Evolutionary conservation across 805 yeast species (phyloP).

Genomic region (Wilhelminamyces savonicus): DNA sequence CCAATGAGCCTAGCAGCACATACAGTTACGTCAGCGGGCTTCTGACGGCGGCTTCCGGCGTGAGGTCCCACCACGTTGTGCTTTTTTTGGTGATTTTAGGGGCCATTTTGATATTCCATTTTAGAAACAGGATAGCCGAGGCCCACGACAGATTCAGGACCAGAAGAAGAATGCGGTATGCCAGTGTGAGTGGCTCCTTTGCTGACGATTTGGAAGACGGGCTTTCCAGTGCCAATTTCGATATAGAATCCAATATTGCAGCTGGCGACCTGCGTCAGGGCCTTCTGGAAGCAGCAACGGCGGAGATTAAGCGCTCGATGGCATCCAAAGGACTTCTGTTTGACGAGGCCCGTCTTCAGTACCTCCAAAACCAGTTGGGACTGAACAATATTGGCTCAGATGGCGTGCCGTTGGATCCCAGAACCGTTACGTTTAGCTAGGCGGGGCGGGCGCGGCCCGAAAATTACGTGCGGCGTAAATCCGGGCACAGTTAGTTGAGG

Average conservation of each 20-base stretch:
- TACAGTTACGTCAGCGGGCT: too few relatives aligned
- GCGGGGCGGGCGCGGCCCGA: too few relatives aligned
- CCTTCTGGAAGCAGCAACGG: conserved; percentile 48
- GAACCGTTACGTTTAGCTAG: conserved; percentile 45
- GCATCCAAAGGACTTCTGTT: conserved; percentile 41
- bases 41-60: too few relatives aligned
- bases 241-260: conserved; percentile 37
- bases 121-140: conserved; percentile 22
- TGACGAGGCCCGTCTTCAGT: conserved; percentile 63
- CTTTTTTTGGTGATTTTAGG: conserved; percentile 10
- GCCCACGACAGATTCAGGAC: conserved; percentile 22
- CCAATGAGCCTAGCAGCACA: too few relatives aligned
- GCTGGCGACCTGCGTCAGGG: conserved; percentile 57
- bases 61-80: too few relatives aligned
- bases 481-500: too few relatives aligned
- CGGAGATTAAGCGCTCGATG: conserved; percentile 51
- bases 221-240: conserved; percentile 52
- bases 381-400: conserved; percentile 47
- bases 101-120: conserved; percentile 19
- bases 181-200: conserved; percentile 24
- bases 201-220: conserved; percentile 49
- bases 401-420: conserved; percentile 66
- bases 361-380: conserved; percentile 39
- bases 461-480: too few relatives aligned
- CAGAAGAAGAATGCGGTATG: conserved; percentile 14